A percentile compares a stretch with the other conserved stretches of the same genome.
Conservation (phyloP, 345 rosid species). For the Arabidopsis arenosa region DNA sequence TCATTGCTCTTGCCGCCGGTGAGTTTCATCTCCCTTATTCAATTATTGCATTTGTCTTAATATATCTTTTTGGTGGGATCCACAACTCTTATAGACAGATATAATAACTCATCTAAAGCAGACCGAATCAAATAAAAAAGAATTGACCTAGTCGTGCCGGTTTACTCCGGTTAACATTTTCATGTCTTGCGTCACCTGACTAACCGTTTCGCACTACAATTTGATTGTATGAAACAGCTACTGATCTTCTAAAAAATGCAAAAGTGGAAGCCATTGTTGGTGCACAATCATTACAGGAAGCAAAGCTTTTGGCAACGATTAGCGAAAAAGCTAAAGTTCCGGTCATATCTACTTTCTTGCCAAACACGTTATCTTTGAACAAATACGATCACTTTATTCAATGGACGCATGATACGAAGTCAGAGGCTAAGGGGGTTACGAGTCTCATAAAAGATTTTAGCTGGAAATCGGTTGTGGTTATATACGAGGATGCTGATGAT, state of each 20-base stretch:
- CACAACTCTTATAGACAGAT: neutral
- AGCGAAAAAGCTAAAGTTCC: slow-evolving; percentile 42
- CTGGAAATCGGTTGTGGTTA: slow-evolving; percentile 29
- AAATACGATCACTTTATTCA: slow-evolving; percentile 33
- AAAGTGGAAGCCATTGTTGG: slow-evolving; percentile 37
- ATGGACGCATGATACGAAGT: slow-evolving; percentile 4
- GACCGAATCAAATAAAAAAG: neutral
- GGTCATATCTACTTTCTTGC: slow-evolving; percentile 24
- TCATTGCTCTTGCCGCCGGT: slow-evolving; percentile 32
- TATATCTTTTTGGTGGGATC: neutral
- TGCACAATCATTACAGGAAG: slow-evolving; percentile 36
- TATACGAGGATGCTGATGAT: slow-evolving; percentile 39
- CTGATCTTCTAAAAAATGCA: slow-evolving; percentile 5
- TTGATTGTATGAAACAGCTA: slow-evolving; percentile 10
- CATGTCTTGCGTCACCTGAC: neutral
- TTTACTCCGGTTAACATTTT: neutral
- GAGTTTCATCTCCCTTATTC: neutral
- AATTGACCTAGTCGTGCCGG: neutral
- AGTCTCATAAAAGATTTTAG: slow-evolving; percentile 21
- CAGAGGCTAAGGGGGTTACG: slow-evolving; percentile 33
- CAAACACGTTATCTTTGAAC: neutral
- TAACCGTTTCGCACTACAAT: neutral
- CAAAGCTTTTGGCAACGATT: slow-evolving; percentile 27
- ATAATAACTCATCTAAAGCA: neutral
- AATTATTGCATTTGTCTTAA: neutral